A percentile compares a stretch with the other conserved stretches of the same genome.
phyloP scores from a whole-genome alignment of 1,139 yeast species.

The Hanseniaspora gamundiae region DNA sequence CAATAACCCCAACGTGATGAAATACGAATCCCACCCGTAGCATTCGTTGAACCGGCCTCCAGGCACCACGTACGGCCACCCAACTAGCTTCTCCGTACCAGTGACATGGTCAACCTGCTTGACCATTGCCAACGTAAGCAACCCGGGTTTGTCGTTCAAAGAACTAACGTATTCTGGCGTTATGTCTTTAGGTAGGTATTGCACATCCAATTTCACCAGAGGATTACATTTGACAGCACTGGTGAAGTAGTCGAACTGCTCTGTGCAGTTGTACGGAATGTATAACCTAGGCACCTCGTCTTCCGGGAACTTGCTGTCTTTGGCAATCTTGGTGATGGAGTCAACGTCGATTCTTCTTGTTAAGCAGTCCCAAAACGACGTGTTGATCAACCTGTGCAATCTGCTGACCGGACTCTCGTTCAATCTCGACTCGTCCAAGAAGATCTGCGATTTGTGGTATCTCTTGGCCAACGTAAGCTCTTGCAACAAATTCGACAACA shows the following conservation, averaged over 20 bases:
- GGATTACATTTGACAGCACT: constrained; percentile 45
- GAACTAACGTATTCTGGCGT: constrained; percentile 64
- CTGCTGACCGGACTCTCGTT: constrained; percentile 83
- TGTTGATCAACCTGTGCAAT: constrained; percentile 58
- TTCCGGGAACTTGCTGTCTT: constrained; percentile 61
- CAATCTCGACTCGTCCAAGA: constrained; percentile 71
- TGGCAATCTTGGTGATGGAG: constrained; percentile 56
- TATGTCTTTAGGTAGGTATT: constrained; percentile 47
- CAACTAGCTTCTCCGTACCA: constrained; percentile 38
- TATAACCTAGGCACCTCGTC: constrained; percentile 53
- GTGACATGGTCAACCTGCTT: constrained; percentile 36
- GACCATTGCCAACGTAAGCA: constrained; percentile 67
- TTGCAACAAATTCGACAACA: constrained; percentile 78
- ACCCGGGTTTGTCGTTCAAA: constrained; percentile 73
- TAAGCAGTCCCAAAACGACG: constrained; percentile 71
- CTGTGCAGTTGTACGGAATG: constrained; percentile 56
- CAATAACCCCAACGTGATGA: constrained; percentile 77
- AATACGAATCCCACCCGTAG: constrained; percentile 97
- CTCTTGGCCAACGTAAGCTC: constrained; percentile 81
- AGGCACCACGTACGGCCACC: constrained; percentile 87
- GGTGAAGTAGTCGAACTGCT: constrained; percentile 60
- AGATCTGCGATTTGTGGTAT: constrained; percentile 63
- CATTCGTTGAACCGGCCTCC: constrained; percentile 95
- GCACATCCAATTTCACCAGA: constrained; percentile 58
- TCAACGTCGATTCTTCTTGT: constrained; percentile 60